A percentile compares a stretch with the other conserved stretches of the same genome.
Conservation (phyloP, 345 rosid genomes). For the Boechera divaricarpa region DNA sequence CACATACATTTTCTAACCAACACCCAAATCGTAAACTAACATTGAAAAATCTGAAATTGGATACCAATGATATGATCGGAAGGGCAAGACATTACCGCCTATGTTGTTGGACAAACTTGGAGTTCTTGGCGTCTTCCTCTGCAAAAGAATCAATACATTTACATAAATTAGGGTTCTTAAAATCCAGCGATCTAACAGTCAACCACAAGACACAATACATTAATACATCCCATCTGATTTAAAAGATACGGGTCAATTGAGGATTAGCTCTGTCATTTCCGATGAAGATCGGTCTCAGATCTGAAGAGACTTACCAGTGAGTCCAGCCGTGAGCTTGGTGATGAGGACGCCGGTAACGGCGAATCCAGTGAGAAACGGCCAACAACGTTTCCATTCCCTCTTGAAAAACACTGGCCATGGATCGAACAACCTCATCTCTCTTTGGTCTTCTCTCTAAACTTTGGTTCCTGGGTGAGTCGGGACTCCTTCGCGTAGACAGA, state of each 20-base stretch:
- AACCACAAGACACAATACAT: background rate
- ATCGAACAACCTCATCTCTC: conserved; percentile 58
- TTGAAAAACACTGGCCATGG: conserved; percentile 88
- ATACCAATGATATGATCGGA: background rate
- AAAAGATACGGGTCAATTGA: background rate
- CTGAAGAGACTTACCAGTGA: conserved; percentile 63
- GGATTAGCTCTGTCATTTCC: background rate
- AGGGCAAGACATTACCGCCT: conserved; percentile 53
- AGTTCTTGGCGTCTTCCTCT: conserved; percentile 97
- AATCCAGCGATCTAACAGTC: conserved; percentile 8
- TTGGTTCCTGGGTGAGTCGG: background rate
- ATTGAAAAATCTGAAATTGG: background rate
- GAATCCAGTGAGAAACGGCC: conserved; percentile 92
- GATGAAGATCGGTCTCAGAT: conserved; percentile 29
- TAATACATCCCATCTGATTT: conserved; percentile 12
- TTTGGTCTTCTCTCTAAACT: conserved; percentile 7
- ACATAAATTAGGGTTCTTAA: conserved; percentile 32
- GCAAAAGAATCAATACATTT: conserved; percentile 29
- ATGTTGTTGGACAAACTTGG: conserved; percentile 83
- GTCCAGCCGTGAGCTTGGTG: conserved; percentile 72
- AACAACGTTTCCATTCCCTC: conserved; percentile 79
- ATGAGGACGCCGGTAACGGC: conserved; percentile 72
- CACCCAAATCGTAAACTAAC: too few species aligned
- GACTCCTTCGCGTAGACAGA: conserved; percentile 28
- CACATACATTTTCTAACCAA: too few species aligned